phyloP scores from a whole-genome alignment of 1,284 basidiomycete species.

The Sanghuangporus sanghuang region DNA sequence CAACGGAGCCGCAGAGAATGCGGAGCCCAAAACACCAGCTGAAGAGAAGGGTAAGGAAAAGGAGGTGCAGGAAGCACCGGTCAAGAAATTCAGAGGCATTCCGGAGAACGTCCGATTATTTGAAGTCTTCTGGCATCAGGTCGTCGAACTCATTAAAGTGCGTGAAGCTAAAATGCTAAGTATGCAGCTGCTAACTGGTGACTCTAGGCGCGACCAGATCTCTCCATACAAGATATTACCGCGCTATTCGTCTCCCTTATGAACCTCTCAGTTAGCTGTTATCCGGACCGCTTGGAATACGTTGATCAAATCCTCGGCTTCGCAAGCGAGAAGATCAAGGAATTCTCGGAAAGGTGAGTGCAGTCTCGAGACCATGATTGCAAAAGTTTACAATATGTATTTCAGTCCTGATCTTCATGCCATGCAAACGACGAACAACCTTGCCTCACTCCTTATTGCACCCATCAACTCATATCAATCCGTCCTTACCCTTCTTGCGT shows the following conservation, averaged over 20 bases:
- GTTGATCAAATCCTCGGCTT: slow-evolving; percentile 91
- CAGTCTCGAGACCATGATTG: neutral
- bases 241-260: slow-evolving; percentile 90
- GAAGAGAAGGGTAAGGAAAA: slow-evolving; percentile 51
- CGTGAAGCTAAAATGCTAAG: slow-evolving; percentile 14
- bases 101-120: slow-evolving; percentile 91
- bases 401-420: slow-evolving; percentile 81
- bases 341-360: slow-evolving; percentile 73
- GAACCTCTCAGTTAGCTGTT: slow-evolving; percentile 90
- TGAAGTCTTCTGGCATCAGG: slow-evolving; percentile 97
- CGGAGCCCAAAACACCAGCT: slow-evolving; percentile 28
- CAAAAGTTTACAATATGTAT: neutral
- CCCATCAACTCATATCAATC: slow-evolving; percentile 94
- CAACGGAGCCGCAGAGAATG: slow-evolving; percentile 23
- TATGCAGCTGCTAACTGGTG: neutral
- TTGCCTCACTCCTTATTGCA: slow-evolving; percentile 84
- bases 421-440: slow-evolving; percentile 80
- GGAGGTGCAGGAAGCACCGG: slow-evolving; percentile 33
- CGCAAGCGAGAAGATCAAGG: slow-evolving; percentile 79
- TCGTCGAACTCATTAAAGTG: slow-evolving; percentile 95
- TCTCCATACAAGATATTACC: slow-evolving; percentile 93
- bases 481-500: slow-evolving; percentile 87
- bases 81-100: slow-evolving; percentile 85
- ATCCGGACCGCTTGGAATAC: slow-evolving; percentile 91
- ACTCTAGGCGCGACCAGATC: slow-evolving; percentile 84